Evolutionary conservation across 108 stramenopile genomes (phyloP).

Genomic region (Seminavis robusta): DNA sequence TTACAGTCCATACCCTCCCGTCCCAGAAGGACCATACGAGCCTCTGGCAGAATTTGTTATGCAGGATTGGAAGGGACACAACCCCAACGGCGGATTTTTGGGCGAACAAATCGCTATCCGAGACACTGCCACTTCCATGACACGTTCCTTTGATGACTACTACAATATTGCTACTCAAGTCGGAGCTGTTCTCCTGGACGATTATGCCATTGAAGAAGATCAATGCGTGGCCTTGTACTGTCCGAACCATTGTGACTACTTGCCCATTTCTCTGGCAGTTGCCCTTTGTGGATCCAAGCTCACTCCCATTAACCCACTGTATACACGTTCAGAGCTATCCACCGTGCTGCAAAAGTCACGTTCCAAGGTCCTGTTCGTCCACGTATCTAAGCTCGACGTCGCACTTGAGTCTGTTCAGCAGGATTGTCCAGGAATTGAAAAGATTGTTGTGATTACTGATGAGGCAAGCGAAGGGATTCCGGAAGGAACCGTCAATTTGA

Average conservation of each 20-base stretch:
- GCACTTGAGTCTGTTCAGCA: constrained; percentile 68
- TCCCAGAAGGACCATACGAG: constrained; percentile 23
- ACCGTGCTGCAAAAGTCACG: constrained; percentile 59
- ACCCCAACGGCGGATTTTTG: constrained; percentile 10
- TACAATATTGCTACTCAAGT: constrained; percentile 42
- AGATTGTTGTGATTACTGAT: constrained; percentile 72
- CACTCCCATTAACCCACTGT: constrained; percentile 86
- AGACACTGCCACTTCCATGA: constrained; percentile 69
- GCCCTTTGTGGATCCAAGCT: constrained; percentile 73
- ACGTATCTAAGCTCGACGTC: constrained; percentile 52
- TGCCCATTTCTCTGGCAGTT: constrained; percentile 69
- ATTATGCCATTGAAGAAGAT: constrained; percentile 45
- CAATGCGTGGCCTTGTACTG: constrained; percentile 72
- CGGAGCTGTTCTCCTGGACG: constrained; percentile 46
- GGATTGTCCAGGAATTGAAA: constrained; percentile 37
- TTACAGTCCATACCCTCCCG: constrained; percentile 60
- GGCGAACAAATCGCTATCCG: constrained; percentile 61
- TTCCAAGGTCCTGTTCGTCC: constrained; percentile 65
- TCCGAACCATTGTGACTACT: constrained; percentile 88
- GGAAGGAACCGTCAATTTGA: constrained; percentile 47
- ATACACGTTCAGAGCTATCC: constrained; percentile 53
- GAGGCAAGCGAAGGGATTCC: constrained; percentile 44
- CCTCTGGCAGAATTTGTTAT: constrained; percentile 66
- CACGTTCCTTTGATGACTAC: constrained; percentile 67
- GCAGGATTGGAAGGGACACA: constrained; percentile 34